Evolutionary conservation across 208 protist species (phyloP), one percentile per base, ranked within the genome.

Genomic region (Leishmania aethiopica): DNA sequence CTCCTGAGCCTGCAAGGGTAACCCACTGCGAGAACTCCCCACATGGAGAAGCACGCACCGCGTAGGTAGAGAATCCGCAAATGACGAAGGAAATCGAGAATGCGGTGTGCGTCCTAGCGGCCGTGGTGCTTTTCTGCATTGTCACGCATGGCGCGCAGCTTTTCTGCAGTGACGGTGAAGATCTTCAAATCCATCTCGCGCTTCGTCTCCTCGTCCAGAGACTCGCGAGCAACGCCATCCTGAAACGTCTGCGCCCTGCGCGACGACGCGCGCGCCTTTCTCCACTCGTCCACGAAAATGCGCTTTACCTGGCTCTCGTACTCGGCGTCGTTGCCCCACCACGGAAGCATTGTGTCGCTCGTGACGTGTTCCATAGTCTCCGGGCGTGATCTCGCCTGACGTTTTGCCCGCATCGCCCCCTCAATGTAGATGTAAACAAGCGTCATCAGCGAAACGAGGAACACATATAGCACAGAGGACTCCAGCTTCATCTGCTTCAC

Each of bases 261-360:
- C 28, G 94, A 94, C 55, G 84, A 89, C 49, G 92, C 88, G 45
- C 92, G 85, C 3, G 92, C 92, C 42, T 90, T 89, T 60, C 92
- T 86, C 94, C 94, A 97, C 81, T 97, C 91, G 64, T 96, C 92
- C 47, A 97, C 90, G 86, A 96, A 97, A 80, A 96, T 95, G 60
- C 94, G 91, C 84, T 97, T 97, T 19, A 97, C 94, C 80, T 96
- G 92, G 70, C 88, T 92, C 81, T 97, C 94, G 75, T 97, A 97
- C 84, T 96, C 93, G 17, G 80, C 89, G 72, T 96, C 94, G 83
- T 97, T 96, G 55, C 93, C 93, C 93, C 94, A 97, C 93, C 94
- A 97, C 40, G 94, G 94, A 57, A 95, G 87, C 91, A 97, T 96
- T 42, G 94, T 97, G 77, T 97, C 92, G 8, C 85, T 87, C 70